Conservation (phyloP, 1,284 basidiomycete species). For the Veloporphyrellus conicus region DNA sequence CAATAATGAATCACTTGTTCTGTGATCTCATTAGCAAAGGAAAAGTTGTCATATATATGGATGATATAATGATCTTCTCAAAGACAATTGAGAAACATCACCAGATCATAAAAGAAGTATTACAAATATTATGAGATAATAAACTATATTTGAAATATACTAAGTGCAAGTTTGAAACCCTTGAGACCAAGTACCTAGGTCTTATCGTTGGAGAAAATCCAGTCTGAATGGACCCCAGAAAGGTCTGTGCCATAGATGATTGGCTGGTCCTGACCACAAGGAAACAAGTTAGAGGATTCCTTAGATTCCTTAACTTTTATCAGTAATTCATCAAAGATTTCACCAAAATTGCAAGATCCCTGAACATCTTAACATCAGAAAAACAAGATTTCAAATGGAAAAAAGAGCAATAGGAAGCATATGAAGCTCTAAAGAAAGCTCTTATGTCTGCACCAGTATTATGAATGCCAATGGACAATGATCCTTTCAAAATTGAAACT, state of each 20-base stretch:
- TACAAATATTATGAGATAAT: not conserved
- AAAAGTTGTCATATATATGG: not conserved
- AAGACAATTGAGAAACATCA: not conserved
- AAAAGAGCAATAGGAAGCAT: not conserved
- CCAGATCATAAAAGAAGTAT: accelerated
- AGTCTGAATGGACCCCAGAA: not conserved
- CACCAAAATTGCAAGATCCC: not conserved
- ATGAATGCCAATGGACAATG: accelerated
- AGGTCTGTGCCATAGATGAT: not conserved
- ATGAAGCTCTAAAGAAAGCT: not conserved
- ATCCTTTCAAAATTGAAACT: not conserved
- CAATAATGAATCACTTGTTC: not conserved
- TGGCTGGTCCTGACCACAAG: accelerated
- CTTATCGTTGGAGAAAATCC: not conserved
- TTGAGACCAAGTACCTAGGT: not conserved
- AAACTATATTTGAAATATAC: not conserved
- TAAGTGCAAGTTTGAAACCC: not conserved
- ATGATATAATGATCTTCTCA: not conserved
- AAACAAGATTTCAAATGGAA: too few relatives aligned
- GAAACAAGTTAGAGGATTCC: not conserved
- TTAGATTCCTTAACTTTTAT: not conserved
- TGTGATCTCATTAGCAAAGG: not conserved
- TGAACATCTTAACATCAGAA: not conserved
- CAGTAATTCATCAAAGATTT: not conserved
- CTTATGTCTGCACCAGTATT: not conserved